Base-by-base conservation (phyloP, 192 early-diverging fungal species). In the Coemansia javaensis region DNA sequence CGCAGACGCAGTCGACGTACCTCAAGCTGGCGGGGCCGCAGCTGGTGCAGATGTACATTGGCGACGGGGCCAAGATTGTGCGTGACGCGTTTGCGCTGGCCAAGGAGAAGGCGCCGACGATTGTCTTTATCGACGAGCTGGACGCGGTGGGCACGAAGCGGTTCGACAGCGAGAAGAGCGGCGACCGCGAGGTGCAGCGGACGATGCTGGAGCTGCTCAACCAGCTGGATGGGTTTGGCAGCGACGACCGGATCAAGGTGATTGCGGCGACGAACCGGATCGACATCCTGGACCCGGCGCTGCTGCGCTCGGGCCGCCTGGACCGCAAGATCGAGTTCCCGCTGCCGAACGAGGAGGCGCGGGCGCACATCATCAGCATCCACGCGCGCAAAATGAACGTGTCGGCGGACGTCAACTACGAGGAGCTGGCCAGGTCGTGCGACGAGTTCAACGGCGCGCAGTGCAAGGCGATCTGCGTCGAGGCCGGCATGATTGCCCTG, bases 391-490 rank as follows among this genome's bases (percentile, higher is more conserved):
- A 97, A 76, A 99, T 99, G 96, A 94, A 87, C 35, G 89, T 97
- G n/a, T 82, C 82, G 17, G 64, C 79, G 27, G 87, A 94, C 56
- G 91, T 97, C 51, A 96, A 99, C 79, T 97, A 87, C 81, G 93
- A 93, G 17, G 96, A 99, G 74, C 75, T 99, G 33, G 86, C 93
- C 9, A 76, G 96, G 35, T 88, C 82, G 20, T 96, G 93, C 71
- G 93, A 99, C 62, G 96, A 99, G 71, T 99, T 99, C 59, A 99
- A 99, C 55, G 96, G 96, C 24, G 96, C 96, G 9, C 96, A 99
- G 64, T 94, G 90, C 81, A 99, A 99, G 76, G 96, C 96, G 25
- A 87, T 97, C 34, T 99, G 96, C 71, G 94, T 97, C 14, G 93
- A 96, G 69, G 93, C 93, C 8, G 93, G 96, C 44, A 99, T 99